Conservation (phyloP, 257 asterid genomes). For the Capsicum baccatum region DNA sequence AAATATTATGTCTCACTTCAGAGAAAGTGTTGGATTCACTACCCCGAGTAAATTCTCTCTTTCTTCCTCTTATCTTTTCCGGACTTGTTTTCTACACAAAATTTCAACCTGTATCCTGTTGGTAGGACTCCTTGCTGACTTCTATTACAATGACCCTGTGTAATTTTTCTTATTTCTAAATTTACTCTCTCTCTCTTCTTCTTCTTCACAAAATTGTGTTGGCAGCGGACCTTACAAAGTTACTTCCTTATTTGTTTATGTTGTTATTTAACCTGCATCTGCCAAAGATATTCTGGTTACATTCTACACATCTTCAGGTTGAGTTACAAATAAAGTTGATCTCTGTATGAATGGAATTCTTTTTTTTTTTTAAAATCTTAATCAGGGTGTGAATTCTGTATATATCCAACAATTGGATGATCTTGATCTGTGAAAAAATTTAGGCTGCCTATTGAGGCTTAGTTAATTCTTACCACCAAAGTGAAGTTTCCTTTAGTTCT, state of each 20-base stretch:
- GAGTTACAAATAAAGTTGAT: neutral
- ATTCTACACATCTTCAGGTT: conserved; percentile 4
- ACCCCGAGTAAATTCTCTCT: neutral
- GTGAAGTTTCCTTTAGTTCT: conserved; percentile 19
- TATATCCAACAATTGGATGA: conserved; percentile 18
- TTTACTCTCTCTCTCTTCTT: conserved; percentile 4
- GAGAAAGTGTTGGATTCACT: neutral
- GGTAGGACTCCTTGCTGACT: conserved; percentile 18
- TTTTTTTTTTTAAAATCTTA: neutral
- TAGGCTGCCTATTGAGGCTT: conserved; percentile 19
- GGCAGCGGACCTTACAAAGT: conserved; percentile 21
- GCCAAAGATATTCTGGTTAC: neutral
- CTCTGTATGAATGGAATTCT: neutral
- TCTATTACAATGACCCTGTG: neutral
- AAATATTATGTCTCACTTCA: neutral
- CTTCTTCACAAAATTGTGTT: conserved; percentile 16
- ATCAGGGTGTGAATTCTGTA: neutral
- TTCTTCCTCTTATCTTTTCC: neutral
- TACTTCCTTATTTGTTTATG: neutral
- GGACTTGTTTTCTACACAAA: neutral
- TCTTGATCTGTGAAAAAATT: conserved; percentile 1
- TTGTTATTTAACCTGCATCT: neutral
- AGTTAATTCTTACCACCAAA: conserved; percentile 11
- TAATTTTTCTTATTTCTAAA: neutral
- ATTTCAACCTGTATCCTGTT: neutral